Conservation (phyloP, 1,284 basidiomycete genomes). For the Moniliella sp. region DNA sequence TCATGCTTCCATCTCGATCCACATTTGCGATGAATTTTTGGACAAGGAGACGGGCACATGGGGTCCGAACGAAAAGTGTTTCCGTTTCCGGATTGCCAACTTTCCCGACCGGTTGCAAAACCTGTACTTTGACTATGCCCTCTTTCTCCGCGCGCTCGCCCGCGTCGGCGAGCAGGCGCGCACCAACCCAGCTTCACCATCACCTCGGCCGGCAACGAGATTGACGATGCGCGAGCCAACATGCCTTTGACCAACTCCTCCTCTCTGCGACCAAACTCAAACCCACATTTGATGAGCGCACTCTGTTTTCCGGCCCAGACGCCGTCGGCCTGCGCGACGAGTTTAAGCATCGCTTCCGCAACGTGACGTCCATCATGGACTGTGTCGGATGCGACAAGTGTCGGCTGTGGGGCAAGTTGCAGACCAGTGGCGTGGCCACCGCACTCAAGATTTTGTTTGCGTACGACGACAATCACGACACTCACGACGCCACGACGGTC, state of each 20-base stretch:
- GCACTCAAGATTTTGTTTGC: constrained; percentile 82
- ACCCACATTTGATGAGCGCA: constrained; percentile 31
- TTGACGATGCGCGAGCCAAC: constrained; percentile 40
- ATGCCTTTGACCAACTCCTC: constrained; percentile 19
- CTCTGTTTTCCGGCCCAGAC: constrained; percentile 40
- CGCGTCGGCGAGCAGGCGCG: constrained; percentile 54
- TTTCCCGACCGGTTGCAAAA: constrained; percentile 90
- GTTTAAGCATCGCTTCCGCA: constrained; percentile 87
- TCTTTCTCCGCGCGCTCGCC: constrained; percentile 70
- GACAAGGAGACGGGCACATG: constrained; percentile 82
- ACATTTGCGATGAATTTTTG: constrained; percentile 76
- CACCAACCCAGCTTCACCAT: background rate
- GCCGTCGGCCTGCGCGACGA: constrained; percentile 64
- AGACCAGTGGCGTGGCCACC: constrained; percentile 78
- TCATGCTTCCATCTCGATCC: constrained; percentile 89
- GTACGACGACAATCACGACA: background rate
- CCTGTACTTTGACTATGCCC: constrained; percentile 87
- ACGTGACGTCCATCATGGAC: constrained; percentile 91
- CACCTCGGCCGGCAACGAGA: constrained; percentile 12
- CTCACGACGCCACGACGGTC: background rate
- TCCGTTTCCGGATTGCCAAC: constrained; percentile 65
- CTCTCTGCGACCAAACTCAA: constrained; percentile 13
- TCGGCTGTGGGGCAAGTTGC: constrained; percentile 88
- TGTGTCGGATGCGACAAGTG: constrained; percentile 98
- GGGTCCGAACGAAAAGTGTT: constrained; percentile 78